These are phyloP conservation scores for Piper longum DNA, from an alignment of 164 flowering plant species.

Conservation along the genomic window DNA sequence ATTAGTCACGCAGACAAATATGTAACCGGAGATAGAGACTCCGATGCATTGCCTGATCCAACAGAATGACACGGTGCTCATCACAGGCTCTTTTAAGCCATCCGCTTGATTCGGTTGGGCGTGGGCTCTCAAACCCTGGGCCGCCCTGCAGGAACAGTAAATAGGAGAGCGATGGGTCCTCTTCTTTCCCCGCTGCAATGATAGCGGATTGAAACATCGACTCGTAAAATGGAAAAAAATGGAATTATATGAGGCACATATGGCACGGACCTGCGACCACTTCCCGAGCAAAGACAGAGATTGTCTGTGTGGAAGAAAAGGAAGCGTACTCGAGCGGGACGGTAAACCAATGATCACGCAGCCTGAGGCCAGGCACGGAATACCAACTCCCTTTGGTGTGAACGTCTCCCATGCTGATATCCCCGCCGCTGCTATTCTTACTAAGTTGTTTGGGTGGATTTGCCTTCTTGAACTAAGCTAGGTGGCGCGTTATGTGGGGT, in stretches of 20 bases:
- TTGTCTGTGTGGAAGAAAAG: conserved; percentile 18
- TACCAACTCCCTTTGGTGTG: conserved; percentile 62
- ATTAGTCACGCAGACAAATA: not conserved
- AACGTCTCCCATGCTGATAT: not conserved
- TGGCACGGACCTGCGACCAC: conserved; percentile 57
- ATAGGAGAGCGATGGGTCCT: conserved; percentile 45
- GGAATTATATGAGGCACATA: too few species aligned
- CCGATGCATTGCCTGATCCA: conserved; percentile 70
- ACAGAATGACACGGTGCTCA: conserved; percentile 60
- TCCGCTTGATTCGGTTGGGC: conserved; percentile 88
- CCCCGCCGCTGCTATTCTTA: not conserved
- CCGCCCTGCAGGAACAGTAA: conserved; percentile 86
- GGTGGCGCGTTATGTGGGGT: too few species aligned
- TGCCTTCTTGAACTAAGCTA: too few species aligned
- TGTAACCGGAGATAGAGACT: not conserved
- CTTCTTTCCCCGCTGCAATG: conserved; percentile 80
- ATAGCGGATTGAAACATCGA: not conserved
- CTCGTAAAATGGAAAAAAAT: too few species aligned
- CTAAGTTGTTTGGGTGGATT: too few species aligned
- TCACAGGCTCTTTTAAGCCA: conserved; percentile 89
- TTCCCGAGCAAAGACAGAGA: conserved; percentile 91
- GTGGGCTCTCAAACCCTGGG: conserved; percentile 81
- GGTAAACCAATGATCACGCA: conserved; percentile 74
- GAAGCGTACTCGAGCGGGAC: conserved; percentile 82
- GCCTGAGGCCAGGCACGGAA: conserved; percentile 86